Base-by-base conservation (phyloP, 768 basidiomycete species). In the Boletus sp. region DNA sequence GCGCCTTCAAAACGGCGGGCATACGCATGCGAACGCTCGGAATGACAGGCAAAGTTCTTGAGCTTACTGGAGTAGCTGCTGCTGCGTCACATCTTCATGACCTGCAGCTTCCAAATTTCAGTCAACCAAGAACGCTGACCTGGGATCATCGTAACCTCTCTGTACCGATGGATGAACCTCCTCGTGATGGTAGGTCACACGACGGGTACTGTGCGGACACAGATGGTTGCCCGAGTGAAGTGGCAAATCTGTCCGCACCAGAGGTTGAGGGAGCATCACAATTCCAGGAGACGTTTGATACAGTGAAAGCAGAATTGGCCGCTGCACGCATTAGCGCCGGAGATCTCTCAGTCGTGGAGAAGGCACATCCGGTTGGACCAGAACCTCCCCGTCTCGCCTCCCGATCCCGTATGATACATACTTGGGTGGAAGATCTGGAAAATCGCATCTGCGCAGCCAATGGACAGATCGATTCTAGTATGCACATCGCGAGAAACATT, bases 1-100 rank as follows among this genome's bases (percentile, higher is more conserved):
- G 92, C 56, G 79, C 92, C 6, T 98, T 97, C 83, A 94, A 89
- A 74, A 85, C 92, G 2, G 80, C 86, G 15, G 89, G 89, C 10
- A 78, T 98, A 37, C 80, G 84, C 45, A 93, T 97, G 83, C 84
- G 94, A 20, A 79, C 90, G 0, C 73, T 81, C 12, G 83, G 81
- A 17, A 84, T 93, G 79, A 82, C 86, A 18, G 77, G 80, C 47
- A 80, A 79, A 63, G 89, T 87, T 63, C 83, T 90, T 32, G 82
- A 89, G 59, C 78, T 91, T 40, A 89, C 91, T 4, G 92, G 92
- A 24, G 83, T 89, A 11, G 93, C 92, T 28, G 92, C 93, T 20
- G 92, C 93, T 17, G 83, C 86, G 15, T 93, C 92, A 3, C 89
- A 93, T 72, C 77, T 92, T 40, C 84, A 87, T 65, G 87, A 90